Percentiles rank a stretch among this genome's conserved stretches.
Evolutionary conservation across 108 stramenopile genomes (phyloP).

Genomic region (Chaetoceros tenuissimus): DNA sequence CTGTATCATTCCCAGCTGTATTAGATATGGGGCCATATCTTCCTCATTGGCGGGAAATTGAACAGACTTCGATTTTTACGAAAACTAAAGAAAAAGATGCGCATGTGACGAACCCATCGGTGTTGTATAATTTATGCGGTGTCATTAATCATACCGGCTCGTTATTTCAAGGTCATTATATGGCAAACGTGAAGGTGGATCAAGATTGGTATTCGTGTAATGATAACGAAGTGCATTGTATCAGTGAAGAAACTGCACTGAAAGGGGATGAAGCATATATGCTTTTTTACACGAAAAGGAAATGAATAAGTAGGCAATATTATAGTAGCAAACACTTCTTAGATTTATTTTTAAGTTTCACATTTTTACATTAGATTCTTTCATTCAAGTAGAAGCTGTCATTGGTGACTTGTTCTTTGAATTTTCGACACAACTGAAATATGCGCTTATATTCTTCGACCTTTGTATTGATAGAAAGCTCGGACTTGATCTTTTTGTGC

Average conservation of each 20-base stretch:
- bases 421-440: no score
- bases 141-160: slow-evolving; percentile 69
- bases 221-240: slow-evolving; percentile 40
- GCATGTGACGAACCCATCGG: slow-evolving; percentile 25
- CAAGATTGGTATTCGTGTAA: slow-evolving; percentile 70
- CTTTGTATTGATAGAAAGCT: no score
- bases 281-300: slow-evolving; percentile 73
- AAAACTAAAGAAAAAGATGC: slow-evolving; percentile 7
- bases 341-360: no score
- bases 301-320: no score
- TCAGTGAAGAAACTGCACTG: slow-evolving; percentile 24
- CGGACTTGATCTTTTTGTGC: no score
- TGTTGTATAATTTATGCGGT: slow-evolving; percentile 65
- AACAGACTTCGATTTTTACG: background rate
- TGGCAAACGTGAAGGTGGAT: slow-evolving; percentile 55
- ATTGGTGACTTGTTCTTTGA: no score
- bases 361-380: no score
- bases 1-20: slow-evolving; percentile 61
- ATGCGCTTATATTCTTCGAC: no score
- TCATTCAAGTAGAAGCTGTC: no score
- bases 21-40: slow-evolving; percentile 67
- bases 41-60: slow-evolving; percentile 64
- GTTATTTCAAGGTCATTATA: slow-evolving; percentile 62
- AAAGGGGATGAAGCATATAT: slow-evolving; percentile 59
- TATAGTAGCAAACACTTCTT: no score